phyloP scores from a whole-genome alignment of 1,284 basidiomycete genomes.

The Ustilago tritici region DNA sequence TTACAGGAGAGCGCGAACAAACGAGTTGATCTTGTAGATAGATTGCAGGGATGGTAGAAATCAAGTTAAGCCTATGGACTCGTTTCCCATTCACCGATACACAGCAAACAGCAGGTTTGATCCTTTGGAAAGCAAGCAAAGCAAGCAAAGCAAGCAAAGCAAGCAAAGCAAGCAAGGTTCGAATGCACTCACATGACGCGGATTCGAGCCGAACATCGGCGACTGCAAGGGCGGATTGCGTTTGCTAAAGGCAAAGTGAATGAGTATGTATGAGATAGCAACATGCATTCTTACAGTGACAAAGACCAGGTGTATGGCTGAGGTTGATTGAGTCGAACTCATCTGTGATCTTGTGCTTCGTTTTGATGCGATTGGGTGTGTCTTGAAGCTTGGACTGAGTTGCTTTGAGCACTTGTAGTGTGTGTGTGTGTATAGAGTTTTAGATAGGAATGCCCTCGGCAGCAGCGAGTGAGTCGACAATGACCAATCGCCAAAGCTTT shows the following conservation, averaged over 20 bases:
- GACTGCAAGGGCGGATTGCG: neutral
- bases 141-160: too few relatives aligned
- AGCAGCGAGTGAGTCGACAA: conserved; percentile 53
- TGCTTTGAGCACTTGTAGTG: neutral
- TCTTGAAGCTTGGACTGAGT: neutral
- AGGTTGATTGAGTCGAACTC: conserved; percentile 5
- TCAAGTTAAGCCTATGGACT: too few relatives aligned
- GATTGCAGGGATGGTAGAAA: too few relatives aligned
- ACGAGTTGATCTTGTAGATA: neutral
- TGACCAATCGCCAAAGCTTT: conserved; percentile 58
- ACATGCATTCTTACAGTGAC: neutral
- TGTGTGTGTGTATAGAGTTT: neutral
- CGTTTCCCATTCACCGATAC: too few relatives aligned
- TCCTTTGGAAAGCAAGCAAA: too few relatives aligned
- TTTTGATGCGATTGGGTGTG: neutral
- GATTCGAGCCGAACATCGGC: neutral
- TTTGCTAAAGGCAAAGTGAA: neutral
- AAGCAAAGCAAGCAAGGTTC: too few relatives aligned
- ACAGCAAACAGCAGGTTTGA: too few relatives aligned
- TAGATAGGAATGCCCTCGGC: conserved; percentile 33
- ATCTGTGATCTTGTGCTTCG: conserved; percentile 2
- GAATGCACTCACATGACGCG: neutral
- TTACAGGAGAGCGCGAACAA: neutral
- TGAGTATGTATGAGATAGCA: conserved; percentile 5
- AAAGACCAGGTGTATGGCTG: neutral